These are phyloP conservation scores for Entomophthora muscae DNA, from an alignment of 371 early-diverging fungal species.

Conservation along the genomic window DNA sequence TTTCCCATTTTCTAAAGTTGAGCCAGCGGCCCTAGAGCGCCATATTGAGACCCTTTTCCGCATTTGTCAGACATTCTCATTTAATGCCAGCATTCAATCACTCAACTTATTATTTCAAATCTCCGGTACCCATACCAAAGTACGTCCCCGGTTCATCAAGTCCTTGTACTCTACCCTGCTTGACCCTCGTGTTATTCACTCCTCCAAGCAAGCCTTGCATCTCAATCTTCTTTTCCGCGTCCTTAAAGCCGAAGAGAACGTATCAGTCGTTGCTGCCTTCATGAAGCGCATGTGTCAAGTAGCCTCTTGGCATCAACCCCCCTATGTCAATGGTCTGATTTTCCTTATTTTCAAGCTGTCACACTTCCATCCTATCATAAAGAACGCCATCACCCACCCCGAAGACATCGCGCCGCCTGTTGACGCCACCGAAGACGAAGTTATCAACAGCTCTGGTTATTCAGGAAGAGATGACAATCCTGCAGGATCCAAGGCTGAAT, in stretches of 20 bases:
- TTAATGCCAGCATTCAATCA: constrained; percentile 84
- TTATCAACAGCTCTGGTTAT: constrained; percentile 25
- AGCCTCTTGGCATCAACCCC: constrained; percentile 51
- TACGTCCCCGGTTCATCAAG: constrained; percentile 75
- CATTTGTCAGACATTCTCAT: constrained; percentile 68
- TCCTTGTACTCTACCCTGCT: constrained; percentile 72
- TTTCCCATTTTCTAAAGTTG: constrained; percentile 74
- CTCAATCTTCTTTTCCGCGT: constrained; percentile 79
- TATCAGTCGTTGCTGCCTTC: constrained; percentile 60
- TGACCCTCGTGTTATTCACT: constrained; percentile 54
- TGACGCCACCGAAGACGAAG: constrained; percentile 5
- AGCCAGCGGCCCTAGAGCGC: constrained; percentile 45
- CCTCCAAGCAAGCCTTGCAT: constrained; percentile 82
- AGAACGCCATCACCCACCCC: constrained; percentile 35
- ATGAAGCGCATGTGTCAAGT: constrained; percentile 78
- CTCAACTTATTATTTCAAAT: constrained; percentile 75
- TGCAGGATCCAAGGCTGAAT: constrained; percentile 56
- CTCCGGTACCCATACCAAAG: constrained; percentile 20
- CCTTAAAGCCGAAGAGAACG: constrained; percentile 50
- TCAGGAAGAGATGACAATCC: constrained; percentile 83
- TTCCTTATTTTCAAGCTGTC: constrained; percentile 60
- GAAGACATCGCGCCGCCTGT: constrained; percentile 28
- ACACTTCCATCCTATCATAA: constrained; percentile 3
- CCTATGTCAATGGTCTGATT: constrained; percentile 70
- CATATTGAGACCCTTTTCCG: constrained; percentile 75